phyloP scores from a whole-genome alignment of 208 protist species.

The Blastocrithidia nonstop region DNA sequence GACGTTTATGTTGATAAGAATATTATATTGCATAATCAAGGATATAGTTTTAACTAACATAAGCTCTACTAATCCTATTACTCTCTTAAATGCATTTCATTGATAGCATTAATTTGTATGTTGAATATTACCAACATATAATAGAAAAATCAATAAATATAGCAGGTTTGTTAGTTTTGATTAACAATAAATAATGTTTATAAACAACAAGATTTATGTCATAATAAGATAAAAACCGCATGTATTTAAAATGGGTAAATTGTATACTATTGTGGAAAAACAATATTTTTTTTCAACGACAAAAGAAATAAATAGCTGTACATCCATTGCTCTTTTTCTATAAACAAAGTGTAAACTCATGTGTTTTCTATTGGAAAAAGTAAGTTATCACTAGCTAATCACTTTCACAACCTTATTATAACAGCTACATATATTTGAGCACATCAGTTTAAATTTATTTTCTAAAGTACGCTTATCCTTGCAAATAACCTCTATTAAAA shows the following conservation, averaged over 20 bases:
- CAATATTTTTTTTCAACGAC: constrained; percentile 1
- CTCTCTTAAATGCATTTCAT: background rate
- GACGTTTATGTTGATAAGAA: background rate
- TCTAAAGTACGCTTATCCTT: background rate
- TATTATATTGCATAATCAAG: background rate
- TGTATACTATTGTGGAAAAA: constrained; percentile 9
- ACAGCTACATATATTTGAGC: background rate
- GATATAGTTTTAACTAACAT: background rate
- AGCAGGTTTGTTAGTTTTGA: background rate
- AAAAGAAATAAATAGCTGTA: no score
- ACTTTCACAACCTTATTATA: background rate
- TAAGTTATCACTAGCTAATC: constrained; percentile 1
- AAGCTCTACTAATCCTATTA: background rate
- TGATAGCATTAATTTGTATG: background rate
- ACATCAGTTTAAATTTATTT: background rate
- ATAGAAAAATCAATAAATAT: background rate
- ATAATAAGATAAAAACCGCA: constrained; percentile 10
- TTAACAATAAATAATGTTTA: constrained; percentile 2
- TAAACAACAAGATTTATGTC: constrained; percentile 8
- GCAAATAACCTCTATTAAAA: background rate
- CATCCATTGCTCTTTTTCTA: constrained; percentile 1
- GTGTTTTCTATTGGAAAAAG: constrained; percentile 1
- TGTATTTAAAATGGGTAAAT: constrained; percentile 5
- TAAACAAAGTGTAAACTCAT: constrained; percentile 7
- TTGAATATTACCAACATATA: background rate